Percentiles rank a stretch among this genome's conserved stretches.
phyloP scores from a whole-genome alignment of 108 stramenopile species.

The Cyclotella cryptica region DNA sequence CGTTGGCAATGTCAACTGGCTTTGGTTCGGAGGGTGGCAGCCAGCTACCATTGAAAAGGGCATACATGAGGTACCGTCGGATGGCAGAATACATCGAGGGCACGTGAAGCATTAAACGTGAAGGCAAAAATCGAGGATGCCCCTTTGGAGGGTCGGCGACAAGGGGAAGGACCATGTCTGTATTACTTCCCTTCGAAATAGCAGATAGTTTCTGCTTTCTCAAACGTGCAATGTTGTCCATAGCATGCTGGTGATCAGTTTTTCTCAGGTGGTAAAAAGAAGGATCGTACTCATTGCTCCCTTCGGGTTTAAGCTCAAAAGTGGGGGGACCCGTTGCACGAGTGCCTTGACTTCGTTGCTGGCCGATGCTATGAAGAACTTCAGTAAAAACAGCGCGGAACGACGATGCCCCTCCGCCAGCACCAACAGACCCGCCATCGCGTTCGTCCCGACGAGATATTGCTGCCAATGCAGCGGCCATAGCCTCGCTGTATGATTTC shows the following conservation, averaged over 20 bases:
- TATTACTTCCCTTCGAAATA: conserved; percentile 31
- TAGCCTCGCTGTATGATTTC: conserved; percentile 88
- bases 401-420: conserved; percentile 61
- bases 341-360: conserved; percentile 72
- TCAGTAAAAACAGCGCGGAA: conserved; percentile 77
- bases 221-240: conserved; percentile 86
- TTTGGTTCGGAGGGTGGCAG: conserved; percentile 82
- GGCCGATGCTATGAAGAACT: conserved; percentile 74
- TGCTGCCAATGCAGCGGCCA: conserved; percentile 77
- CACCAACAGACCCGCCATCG: conserved; percentile 64
- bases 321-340: conserved; percentile 75
- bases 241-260: conserved; percentile 94
- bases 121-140: conserved; percentile 87
- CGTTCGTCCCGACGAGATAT: conserved; percentile 80
- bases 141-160: conserved; percentile 82
- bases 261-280: conserved; percentile 86
- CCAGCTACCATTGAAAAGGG: conserved; percentile 83
- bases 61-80: conserved; percentile 87
- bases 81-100: conserved; percentile 84
- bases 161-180: conserved; percentile 69
- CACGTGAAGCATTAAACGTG: conserved; percentile 80
- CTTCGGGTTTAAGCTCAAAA: conserved; percentile 81
- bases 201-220: conserved; percentile 71
- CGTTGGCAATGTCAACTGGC: conserved; percentile 27
- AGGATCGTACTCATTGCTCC: conserved; percentile 92